phyloP scores from a whole-genome alignment of 306 rosid species.

The Benincasa hispida region DNA sequence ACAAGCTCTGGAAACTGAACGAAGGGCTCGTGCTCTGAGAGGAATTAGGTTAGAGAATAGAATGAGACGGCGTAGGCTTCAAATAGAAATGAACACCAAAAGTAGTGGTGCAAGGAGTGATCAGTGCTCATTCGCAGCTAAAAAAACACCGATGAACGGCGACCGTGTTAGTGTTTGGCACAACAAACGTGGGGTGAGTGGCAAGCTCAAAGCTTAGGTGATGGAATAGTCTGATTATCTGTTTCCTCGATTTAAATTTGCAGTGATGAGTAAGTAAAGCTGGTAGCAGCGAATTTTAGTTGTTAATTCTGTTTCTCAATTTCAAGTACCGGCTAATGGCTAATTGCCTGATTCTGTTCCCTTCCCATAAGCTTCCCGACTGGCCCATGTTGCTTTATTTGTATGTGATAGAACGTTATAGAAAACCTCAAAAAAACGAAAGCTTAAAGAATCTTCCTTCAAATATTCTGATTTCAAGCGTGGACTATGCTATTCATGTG shows the following conservation, averaged over 20 bases:
- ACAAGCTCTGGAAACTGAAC: constrained; percentile 69
- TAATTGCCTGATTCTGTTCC: not conserved
- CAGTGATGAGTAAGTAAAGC: not conserved
- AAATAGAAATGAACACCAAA: constrained; percentile 38
- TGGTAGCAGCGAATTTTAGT: not conserved
- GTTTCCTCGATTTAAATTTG: not conserved
- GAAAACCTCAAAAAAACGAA: not conserved
- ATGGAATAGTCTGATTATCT: not conserved
- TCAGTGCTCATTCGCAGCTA: constrained; percentile 75
- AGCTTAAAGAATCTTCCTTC: not conserved
- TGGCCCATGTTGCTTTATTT: not conserved
- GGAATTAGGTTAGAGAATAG: constrained; percentile 65
- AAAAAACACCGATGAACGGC: constrained; percentile 47
- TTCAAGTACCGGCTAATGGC: not conserved
- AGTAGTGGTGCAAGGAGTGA: constrained; percentile 42
- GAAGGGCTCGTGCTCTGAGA: constrained; percentile 45
- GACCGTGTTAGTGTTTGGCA: constrained; percentile 48
- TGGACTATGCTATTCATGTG: not conserved
- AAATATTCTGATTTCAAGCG: not conserved
- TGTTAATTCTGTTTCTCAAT: not conserved
- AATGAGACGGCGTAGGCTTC: constrained; percentile 70
- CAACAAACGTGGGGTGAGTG: constrained; percentile 42
- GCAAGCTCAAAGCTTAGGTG: constrained; percentile 64
- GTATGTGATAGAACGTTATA: not conserved
- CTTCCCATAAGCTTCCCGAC: not conserved